Base-by-base conservation (phyloP, 192 early-diverging fungal genomes). In the Bifiguratus adelaidae region DNA sequence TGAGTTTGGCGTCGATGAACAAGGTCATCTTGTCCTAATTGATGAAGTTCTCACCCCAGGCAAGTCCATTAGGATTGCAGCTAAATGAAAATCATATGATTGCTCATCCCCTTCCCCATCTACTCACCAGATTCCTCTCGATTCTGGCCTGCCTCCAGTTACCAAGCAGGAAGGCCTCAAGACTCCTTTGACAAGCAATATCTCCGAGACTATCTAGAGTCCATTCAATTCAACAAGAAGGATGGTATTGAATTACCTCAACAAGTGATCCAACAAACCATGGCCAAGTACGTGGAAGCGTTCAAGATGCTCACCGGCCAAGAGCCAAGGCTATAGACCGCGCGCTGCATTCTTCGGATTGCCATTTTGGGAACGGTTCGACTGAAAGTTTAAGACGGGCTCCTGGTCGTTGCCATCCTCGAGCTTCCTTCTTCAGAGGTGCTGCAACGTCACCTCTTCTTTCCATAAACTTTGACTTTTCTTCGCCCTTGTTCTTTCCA, bases 31-130 rank as follows among this genome's bases (percentile, higher is more conserved):
- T 19, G 79, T 91, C 53, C 69, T 99, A 44, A 82, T 90, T 12
- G 96, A 99, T 58, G 96, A 99, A 64, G 94, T 91, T 23, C 75
- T 99, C 54, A 99, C 96, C 0, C 95, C 95, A 19, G 85, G 82
- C 85, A 70, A 52, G 4, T 13, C 33, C 18, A 29, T 49, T n/a
- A 19, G 34, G 2, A 22, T 22, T 37, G 49, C 58, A 2, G 16
- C 3, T 16, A 25, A 21, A 47, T 28, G 23, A n/a, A 35, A 41
- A 7, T 12, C 7, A 16, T 20, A 30, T 7, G 16, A 9, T 23
- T 35, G 32, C 11, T 22, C 26, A 24, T 13, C 20, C 23, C 19
- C 22, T 36, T 35, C 9, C 7, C 3, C 3, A 13, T 30, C 2
- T 21, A 20, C 16, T 53, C 25, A 3, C 23, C 41, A 80, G 97